Evolutionary conservation across 352 stramenopile species (phyloP).

Genomic region (Aphanomyces stellatus): DNA sequence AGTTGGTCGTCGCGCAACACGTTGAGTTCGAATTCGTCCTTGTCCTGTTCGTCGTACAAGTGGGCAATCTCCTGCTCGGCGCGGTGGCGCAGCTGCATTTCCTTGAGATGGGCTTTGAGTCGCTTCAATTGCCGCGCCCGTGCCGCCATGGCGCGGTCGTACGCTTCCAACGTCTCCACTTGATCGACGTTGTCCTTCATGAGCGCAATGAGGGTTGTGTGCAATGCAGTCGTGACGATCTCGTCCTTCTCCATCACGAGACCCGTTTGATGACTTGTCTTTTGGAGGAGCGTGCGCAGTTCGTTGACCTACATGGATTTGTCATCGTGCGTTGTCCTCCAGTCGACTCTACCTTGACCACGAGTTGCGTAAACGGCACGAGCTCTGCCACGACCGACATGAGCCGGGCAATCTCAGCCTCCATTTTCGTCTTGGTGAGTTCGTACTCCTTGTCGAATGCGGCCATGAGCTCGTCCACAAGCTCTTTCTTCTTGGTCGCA

Average conservation of each 20-base stretch:
- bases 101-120: conserved; percentile 45
- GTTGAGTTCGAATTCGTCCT: conserved; percentile 55
- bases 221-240: background rate
- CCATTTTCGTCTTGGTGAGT: conserved; percentile 51
- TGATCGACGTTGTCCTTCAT: conserved; percentile 23
- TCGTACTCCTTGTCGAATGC: conserved; percentile 38
- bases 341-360: conserved; percentile 29
- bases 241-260: conserved; percentile 4
- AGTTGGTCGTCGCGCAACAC: conserved; percentile 49
- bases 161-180: conserved; percentile 51
- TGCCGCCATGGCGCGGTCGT: conserved; percentile 54
- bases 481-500: conserved; percentile 45
- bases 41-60: conserved; percentile 49
- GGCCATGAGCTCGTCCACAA: conserved; percentile 43
- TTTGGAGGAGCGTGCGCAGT: conserved; percentile 38
- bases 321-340: background rate
- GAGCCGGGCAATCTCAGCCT: conserved; percentile 49
- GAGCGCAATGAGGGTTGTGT: background rate
- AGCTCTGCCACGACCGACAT: conserved; percentile 57
- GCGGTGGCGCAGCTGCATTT: conserved; percentile 46
- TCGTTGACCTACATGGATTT: conserved; percentile 22
- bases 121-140: conserved; percentile 46
- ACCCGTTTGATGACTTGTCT: conserved; percentile 27
- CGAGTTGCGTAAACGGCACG: conserved; percentile 66
- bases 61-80: conserved; percentile 50